Evolutionary conservation across 768 basidiomycete genomes (phyloP).

Genomic region (Ramaria sp.): DNA sequence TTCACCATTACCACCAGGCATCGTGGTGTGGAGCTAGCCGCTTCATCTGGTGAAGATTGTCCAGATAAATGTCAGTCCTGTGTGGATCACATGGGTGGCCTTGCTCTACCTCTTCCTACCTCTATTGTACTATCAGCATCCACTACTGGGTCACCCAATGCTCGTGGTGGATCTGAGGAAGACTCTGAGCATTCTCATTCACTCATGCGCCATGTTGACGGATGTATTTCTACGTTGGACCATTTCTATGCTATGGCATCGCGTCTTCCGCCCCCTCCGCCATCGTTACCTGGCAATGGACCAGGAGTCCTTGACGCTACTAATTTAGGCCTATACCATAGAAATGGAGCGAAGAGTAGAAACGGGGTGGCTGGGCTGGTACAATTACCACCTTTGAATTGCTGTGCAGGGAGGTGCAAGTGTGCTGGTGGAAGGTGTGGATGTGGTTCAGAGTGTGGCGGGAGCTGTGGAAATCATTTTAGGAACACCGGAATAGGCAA

Average conservation of each 20-base stretch:
- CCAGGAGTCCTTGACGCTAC: constrained; percentile 37
- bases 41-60: constrained; percentile 26
- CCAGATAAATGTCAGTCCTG: constrained; percentile 50
- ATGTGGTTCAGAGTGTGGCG: constrained; percentile 49
- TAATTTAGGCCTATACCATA: constrained; percentile 36
- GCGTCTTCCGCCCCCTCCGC: constrained; percentile 52
- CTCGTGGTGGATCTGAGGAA: too few relatives aligned
- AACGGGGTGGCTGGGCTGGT: constrained; percentile 38
- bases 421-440: constrained; percentile 44
- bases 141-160: neutral
- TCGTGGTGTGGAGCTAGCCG: constrained; percentile 40
- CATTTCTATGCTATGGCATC: constrained; percentile 62
- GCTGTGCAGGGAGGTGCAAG: constrained; percentile 51
- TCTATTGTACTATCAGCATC: neutral
- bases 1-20: constrained; percentile 23
- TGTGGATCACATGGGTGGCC: constrained; percentile 39
- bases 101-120: constrained; percentile 29
- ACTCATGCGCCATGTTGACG: constrained; percentile 8
- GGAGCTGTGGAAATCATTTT: constrained; percentile 27
- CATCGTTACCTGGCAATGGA: constrained; percentile 27
- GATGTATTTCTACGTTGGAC: constrained; percentile 35
- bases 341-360: constrained; percentile 17
- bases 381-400: constrained; percentile 54
- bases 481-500: neutral
- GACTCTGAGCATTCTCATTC: constrained; percentile 7